Base-by-base conservation (phyloP, 495 filamentous ascomycete genomes). In the Aspergillus taichungensis region DNA sequence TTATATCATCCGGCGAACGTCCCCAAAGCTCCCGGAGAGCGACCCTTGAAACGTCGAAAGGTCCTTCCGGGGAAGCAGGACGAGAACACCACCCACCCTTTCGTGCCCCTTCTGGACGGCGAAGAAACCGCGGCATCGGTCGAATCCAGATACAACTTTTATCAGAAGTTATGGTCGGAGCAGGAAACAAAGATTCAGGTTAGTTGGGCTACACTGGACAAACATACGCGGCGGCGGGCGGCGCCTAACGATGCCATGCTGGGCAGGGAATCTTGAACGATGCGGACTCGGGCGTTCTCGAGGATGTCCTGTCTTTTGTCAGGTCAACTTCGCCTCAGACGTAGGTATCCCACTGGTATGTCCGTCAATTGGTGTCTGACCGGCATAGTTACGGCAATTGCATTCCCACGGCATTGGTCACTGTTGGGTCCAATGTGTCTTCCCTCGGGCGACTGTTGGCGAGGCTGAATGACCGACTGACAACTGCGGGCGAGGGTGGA, bases 371-470 rank as follows among this genome's bases (percentile, higher is more conserved):
- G 52, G 60, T 45, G 14, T 37, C 27, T 36, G 32, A 13, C 24
- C 33, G 5, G 40, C 11, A 30, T 48, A 71, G 68, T 41, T 71
- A 60, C 36, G 58, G 66, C 47, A 68, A 67, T 14, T 76, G 69
- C 54, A 81, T 95, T 24, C 85, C 88, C 0, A 82, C 87, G 5
- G 89, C 77, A 10, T 78, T 96, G 44, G 78, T 98, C 34, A 79
- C 88, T 28, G 83, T 85, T 12, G 90, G 88, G 6, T 87, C 88
- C n/a, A 90, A 88, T 51, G 84, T 90, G 43, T 82, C 87, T 24
- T 85, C 84, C 9, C 84, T 91, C 45, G 74, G 73, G 11, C 68
- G 82, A 30, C 68, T 96, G 13, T 83, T 95, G 45, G 49, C 66
- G 1, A 55, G 75, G 75, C 54, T 84, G 79, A 67, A 73, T 85